These are phyloP conservation scores for Shiraia bambusicola DNA, from an alignment of 2,329 filamentous ascomycete genomes.

Conservation along the genomic window DNA sequence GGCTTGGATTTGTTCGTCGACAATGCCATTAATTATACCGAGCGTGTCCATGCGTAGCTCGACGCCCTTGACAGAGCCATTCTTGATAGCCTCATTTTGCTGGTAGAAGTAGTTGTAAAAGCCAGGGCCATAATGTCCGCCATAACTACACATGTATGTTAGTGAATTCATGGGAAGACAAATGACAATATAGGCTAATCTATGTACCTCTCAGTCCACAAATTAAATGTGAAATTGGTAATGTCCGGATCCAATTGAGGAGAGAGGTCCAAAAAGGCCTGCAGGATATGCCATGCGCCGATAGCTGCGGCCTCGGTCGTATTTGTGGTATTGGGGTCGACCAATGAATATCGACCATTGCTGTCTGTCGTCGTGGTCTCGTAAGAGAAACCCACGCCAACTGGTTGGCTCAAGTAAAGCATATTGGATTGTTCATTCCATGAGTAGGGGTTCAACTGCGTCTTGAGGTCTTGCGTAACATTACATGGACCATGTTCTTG, in stretches of 20 bases:
- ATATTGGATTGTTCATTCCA: constrained; percentile 46
- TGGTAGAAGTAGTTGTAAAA: constrained; percentile 61
- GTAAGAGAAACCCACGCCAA: constrained; percentile 46
- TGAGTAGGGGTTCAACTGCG: constrained; percentile 40
- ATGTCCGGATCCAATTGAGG: constrained; percentile 52
- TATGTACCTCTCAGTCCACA: constrained; percentile 49
- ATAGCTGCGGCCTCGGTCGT: constrained; percentile 39
- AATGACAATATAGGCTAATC: not conserved
- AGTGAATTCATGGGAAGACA: not conserved
- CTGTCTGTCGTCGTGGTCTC: constrained; percentile 29
- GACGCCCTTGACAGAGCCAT: constrained; percentile 51
- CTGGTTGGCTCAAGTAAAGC: constrained; percentile 44
- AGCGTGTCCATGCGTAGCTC: constrained; percentile 57
- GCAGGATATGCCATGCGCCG: constrained; percentile 41
- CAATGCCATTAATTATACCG: constrained; percentile 58
- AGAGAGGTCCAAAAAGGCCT: constrained; percentile 38
- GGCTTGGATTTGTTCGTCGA: constrained; percentile 53
- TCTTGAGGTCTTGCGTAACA: constrained; percentile 41
- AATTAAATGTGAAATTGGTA: constrained; percentile 53
- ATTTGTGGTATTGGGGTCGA: constrained; percentile 32
- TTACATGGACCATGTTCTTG: constrained; percentile 41
- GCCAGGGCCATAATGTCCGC: constrained; percentile 54
- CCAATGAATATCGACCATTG: constrained; percentile 34
- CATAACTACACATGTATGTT: constrained; percentile 22
- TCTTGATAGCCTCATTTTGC: constrained; percentile 55